Evolutionary conservation across 2,329 filamentous ascomycete genomes (phyloP), one percentile per base, ranked within the genome.

Genomic region (Claviceps maximensis): DNA sequence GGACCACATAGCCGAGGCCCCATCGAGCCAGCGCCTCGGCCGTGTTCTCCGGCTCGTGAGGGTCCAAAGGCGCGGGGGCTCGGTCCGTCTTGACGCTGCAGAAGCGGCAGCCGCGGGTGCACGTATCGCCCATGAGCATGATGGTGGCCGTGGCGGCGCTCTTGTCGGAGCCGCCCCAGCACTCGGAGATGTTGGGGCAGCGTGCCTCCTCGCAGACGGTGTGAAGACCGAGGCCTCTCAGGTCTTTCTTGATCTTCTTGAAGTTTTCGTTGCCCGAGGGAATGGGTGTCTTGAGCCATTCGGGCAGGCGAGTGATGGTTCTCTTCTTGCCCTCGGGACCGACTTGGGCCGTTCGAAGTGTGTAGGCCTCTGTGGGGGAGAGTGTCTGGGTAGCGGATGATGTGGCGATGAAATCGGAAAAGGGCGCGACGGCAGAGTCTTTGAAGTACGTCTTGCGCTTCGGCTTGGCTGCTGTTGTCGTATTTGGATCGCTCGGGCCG

Each of bases 91-190:
- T 97, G 51, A 98, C 93, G 59, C 85, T 89, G 77, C 93, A 98
- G 75, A 98, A 98, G 51, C 93, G 82, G 71, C 93, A 98, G 19
- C 91, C 93, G 55, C 93, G 80, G 19, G 93, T 98, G 71, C 93
- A 98, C 9, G 91, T 97, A 69, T 98, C 93, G 58, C 93, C 93
- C 90, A 97, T 97, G 48, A 98, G 74, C 93, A 98, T 98, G 69
- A 98, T 97, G 12, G 93, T 98, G 2, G 93, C 93, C 33, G 93
- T 98, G 4, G 93, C 93, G 27, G 89, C 85, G 59, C 82, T 84
- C 74, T 95, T 95, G 67, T 86, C 82, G 65, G 77, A 82, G 36
- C 93, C 93, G 56, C 93, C 93, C 93, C 93, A 98, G 74, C 93
- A 98, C 67, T 97, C 91, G 58, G 86, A 89, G 56, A 98, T 95